Evolutionary conservation across 2,329 filamentous ascomycete species (phyloP), one percentile per base, ranked within the genome.

Genomic region (Cladophialophora immunda): DNA sequence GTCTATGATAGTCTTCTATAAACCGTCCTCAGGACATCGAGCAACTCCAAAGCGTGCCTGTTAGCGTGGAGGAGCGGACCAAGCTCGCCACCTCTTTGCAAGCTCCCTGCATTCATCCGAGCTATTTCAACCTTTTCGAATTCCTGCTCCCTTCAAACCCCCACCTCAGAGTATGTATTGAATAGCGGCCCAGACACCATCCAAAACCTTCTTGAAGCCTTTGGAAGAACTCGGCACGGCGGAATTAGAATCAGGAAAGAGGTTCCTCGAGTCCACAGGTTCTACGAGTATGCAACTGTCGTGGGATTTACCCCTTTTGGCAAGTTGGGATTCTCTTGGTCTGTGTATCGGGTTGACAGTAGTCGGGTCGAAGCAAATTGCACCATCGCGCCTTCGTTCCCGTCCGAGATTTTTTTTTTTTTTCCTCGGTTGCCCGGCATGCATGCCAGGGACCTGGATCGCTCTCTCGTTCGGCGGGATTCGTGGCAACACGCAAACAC

Each of bases 291-390:
- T 53, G 52, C 52, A 22, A 5, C 27, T 13, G 27, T 55, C 52
- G 52, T 55, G 52, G 25, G 15, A 32, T 17, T 55, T 55, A n/a
- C 52, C 30, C n/a, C 25, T 55, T 55, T 32, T 32, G 52, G 52
- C 27, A 17, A 30, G 50, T 11, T 1, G 30, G 6, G 27, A 3
- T n/a, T 25, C 27, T n/a, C 19, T 13, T 19, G 45, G 9, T 30
- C 38, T 55, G 3, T 3, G 25, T 55, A 22, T 32, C 27, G 22
- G 7, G 27, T 55, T 6, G 27, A 27, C 52, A 6, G 17, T 6
- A n/a, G 17, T 41, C n/a, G 4, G 11, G 17, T 55, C 13, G n/a
- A 29, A 32, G 5, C 2, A 34, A 53, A 3, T 15, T 53, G 50
- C 22, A 53, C 13, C 50, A 17, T 53, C 6, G 38, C 38, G 1